These are phyloP conservation scores for Pseudofabraea citricarpa DNA, from an alignment of 2,329 filamentous ascomycete species.

Conservation along the genomic window DNA sequence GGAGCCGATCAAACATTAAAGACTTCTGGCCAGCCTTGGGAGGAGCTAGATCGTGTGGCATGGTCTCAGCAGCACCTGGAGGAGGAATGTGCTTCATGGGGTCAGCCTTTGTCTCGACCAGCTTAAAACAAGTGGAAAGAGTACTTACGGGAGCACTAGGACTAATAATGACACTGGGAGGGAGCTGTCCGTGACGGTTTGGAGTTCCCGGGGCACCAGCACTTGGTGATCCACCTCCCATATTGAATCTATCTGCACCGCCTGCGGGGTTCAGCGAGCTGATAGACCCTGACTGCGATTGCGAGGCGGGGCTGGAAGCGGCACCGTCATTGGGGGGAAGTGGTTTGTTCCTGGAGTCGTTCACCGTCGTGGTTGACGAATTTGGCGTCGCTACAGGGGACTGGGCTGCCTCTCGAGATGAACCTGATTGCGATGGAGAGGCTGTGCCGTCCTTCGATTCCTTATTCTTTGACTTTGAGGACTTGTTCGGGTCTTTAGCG, in stretches of 20 bases:
- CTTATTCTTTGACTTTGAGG: conserved; percentile 66
- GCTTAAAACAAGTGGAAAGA: too few species aligned
- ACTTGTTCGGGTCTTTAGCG: conserved; percentile 80
- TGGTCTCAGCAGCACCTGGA: conserved; percentile 90
- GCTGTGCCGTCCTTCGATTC: conserved; percentile 71
- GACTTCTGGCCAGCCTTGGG: conserved; percentile 91
- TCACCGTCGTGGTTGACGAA: conserved; percentile 82
- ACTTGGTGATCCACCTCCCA: conserved; percentile 32
- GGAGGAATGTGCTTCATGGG: conserved; percentile 74
- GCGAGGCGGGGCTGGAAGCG: conserved; percentile 15
- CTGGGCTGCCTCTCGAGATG: conserved; percentile 49
- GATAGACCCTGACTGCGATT: conserved; percentile 27
- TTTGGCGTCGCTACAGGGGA: conserved; percentile 71
- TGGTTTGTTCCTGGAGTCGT: conserved; percentile 80
- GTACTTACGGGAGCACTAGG: conserved; percentile 81
- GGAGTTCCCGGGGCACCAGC: conserved; percentile 52
- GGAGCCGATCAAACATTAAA: conserved; percentile 79
- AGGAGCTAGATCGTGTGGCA: conserved; percentile 94
- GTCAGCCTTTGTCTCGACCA: too few species aligned
- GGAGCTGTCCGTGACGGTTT: conserved; percentile 58
- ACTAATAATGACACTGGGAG: conserved; percentile 90
- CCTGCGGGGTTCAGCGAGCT: conserved; percentile 23
- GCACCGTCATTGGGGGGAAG: conserved; percentile 51
- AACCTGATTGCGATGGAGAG: conserved; percentile 57
- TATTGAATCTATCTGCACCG: conserved; percentile 37